Base-by-base conservation (phyloP, 2,329 filamentous ascomycete genomes). In the Metarhizium humberi region DNA sequence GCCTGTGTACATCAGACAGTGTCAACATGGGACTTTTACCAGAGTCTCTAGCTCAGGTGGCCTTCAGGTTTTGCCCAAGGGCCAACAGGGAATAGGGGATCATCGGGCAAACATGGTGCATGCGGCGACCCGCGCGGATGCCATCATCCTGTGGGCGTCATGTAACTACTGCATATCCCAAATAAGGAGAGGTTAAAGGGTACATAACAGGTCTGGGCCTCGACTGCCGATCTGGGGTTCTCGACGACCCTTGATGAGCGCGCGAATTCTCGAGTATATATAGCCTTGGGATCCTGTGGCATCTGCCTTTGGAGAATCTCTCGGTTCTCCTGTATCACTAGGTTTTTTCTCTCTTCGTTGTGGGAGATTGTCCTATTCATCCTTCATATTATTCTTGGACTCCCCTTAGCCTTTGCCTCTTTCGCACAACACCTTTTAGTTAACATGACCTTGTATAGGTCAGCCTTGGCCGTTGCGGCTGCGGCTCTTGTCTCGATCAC, bases 401-500 rank as follows among this genome's bases (percentile, higher is more conserved):
- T 20, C 50, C 47, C 47, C 52, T 49, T 42, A 36, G 38, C 54
- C 42, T 34, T 34, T 34, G 32, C 42, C n/a, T 20, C n/a, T 53
- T 7, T 32, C 52, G 38, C n/a, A 38, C 30, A n/a, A 47, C 52
- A 42, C 16, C 18, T 30, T 34, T 52, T 29, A 47, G 56, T 51
- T 54, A 56, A 34, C 45, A 60, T 58, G 57, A 18, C 50, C 54
- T 49, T 55, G 16, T 43, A 49, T 30, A 54, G 54, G 54, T 59
- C 55, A 36, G 56, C 59, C 57, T 18, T 72, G 59, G 71, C 70
- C 51, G 59, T 71, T 55, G 72, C 69, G 64, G 71, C 71, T 18
- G 62, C 73, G 53, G 65, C 72, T 50, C 59, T 78, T 57, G 60
- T 71, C 54, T 65, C 67, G 32, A 58, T 62, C 53, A 69, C 47